Evolutionary conservation across 345 rosid genomes (phyloP), one percentile per base, ranked within the genome.

Genomic region (Heritiera fomes): DNA sequence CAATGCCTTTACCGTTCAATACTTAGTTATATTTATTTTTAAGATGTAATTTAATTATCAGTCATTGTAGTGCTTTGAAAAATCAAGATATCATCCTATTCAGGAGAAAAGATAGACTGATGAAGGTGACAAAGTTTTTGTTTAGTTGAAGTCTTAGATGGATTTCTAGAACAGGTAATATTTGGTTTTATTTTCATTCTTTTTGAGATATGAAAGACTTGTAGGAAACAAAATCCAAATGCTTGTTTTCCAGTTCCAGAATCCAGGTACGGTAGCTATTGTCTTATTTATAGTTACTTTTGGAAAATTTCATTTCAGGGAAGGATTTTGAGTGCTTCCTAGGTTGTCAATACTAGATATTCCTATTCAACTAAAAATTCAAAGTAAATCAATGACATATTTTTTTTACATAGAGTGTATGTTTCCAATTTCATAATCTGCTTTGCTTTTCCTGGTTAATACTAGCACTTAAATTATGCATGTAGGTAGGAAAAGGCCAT

Each of bases 61-160:
- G 28, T 23, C 28, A 0, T 23, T 23, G 28, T 23, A 23, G 28
- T 23, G 28, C 28, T 23, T 23, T 23, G 28, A 23, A 23, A 23
- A 23, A 23, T 23, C 28, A 23, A 23, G 28, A 23, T 23, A 23
- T 23, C 28, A 23, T 23, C 28, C 28, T 23, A 23, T 23, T 23
- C 28, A 23, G 28, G 28, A 23, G 28, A 23, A 23, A 23, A 23
- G 28, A 23, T 23, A 23, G 28, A 23, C 28, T 23, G 28, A 23
- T 23, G 28, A 23, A 23, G 28, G 28, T 23, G 28, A 23, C 28
- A 23, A 23, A 23, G 28, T 23, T 23, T 23, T 23, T 23, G 28
- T 34, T 71, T 71, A 49, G 75, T 71, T 71, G 61, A 50, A 71
- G 14, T 71, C 6, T 13, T 49, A 4, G 61, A 28, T 71, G 60